Conservation (phyloP, 345 rosid species). For the Ceriops tagal region DNA sequence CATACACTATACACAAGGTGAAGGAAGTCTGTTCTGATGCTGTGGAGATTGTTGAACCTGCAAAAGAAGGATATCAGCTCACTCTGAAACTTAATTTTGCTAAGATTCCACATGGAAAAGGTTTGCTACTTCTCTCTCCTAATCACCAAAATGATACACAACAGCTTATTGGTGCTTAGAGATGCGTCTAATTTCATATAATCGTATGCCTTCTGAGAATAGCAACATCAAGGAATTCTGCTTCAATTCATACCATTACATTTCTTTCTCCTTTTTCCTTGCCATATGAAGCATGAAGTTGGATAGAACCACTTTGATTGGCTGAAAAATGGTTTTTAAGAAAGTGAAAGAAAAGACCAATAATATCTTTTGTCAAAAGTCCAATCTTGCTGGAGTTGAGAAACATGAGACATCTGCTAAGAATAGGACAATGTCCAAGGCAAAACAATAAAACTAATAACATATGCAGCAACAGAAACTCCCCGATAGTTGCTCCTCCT, state of each 20-base stretch:
- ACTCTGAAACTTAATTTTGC: slow-evolving; percentile 57
- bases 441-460: neutral
- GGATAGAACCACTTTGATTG: no score
- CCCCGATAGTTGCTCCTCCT: no score
- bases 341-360: no score
- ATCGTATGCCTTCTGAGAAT: no score
- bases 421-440: neutral
- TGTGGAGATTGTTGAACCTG: slow-evolving; percentile 68
- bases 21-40: slow-evolving; percentile 48
- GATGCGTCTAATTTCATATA: no score
- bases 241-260: no score
- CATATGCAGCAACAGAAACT: neutral
- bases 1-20: slow-evolving; percentile 36
- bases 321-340: no score
- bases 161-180: neutral
- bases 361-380: no score
- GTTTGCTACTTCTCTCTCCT: slow-evolving; percentile 27
- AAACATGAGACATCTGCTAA: neutral
- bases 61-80: slow-evolving; percentile 77
- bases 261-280: no score
- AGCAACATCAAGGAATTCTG: no score
- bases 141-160: neutral
- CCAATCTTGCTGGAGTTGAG: no score
- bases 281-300: no score
- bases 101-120: slow-evolving; percentile 61